Percentiles rank a stretch among this genome's conserved stretches.
phyloP scores from a whole-genome alignment of 2,329 filamentous ascomycete species.

The Sordariomycetes sp. region DNA sequence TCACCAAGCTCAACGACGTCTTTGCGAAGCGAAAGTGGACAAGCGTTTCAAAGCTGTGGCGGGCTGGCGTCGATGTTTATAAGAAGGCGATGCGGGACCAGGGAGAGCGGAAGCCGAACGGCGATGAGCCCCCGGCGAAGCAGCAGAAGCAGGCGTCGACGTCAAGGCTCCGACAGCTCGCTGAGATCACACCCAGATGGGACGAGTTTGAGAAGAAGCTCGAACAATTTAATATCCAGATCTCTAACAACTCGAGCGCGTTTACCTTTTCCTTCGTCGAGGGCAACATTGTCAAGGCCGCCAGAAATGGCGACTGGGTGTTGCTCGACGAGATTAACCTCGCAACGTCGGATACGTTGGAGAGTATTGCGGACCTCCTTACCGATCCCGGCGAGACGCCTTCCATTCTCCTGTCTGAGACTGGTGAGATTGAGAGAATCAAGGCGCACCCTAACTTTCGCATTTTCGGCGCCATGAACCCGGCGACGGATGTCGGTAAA shows the following conservation, averaged over 20 bases:
- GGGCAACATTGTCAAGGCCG: slow-evolving; percentile 91
- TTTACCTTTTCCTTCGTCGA: slow-evolving; percentile 96
- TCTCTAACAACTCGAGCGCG: slow-evolving; percentile 55
- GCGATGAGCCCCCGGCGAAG: slow-evolving; percentile 19
- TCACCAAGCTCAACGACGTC: slow-evolving; percentile 67
- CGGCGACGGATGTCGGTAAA: slow-evolving; percentile 93
- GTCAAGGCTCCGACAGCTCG: slow-evolving; percentile 53
- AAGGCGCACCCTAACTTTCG: slow-evolving; percentile 85
- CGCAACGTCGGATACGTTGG: slow-evolving; percentile 85
- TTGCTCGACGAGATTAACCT: slow-evolving; percentile 95
- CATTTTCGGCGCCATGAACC: slow-evolving; percentile 98
- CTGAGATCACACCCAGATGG: slow-evolving; percentile 57
- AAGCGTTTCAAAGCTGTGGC: slow-evolving; percentile 76
- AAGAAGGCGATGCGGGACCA: slow-evolving; percentile 46
- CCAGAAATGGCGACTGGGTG: slow-evolving; percentile 92
- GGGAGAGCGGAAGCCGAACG: slow-evolving; percentile 41
- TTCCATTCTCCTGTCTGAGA: slow-evolving; percentile 82
- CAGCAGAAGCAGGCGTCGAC: slow-evolving; percentile 22
- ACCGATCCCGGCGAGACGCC: slow-evolving; percentile 59
- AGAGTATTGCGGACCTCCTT: slow-evolving; percentile 83
- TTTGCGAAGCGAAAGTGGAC: slow-evolving; percentile 77
- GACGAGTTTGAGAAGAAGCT: slow-evolving; percentile 63
- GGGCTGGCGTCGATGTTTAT: slow-evolving; percentile 80
- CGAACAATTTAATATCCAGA: slow-evolving; percentile 67
- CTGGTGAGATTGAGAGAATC: slow-evolving; percentile 82